Evolutionary conservation across 805 yeast genomes (phyloP).

Genomic region (Starmerella etchellsii): DNA sequence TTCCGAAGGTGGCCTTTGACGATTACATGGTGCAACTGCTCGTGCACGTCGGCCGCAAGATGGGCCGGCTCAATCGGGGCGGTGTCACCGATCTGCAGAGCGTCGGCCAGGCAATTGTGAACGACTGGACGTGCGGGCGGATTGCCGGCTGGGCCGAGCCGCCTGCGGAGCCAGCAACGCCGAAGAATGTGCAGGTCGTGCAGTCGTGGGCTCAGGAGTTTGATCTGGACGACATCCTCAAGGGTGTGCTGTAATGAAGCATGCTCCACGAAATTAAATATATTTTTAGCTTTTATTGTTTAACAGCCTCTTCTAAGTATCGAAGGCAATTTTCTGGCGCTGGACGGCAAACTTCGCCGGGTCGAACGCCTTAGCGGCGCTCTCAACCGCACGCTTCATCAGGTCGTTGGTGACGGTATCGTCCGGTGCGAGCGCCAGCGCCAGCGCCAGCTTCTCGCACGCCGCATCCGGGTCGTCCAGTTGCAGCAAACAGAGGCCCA

Average conservation of each 20-base stretch:
- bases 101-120: constrained; percentile 71
- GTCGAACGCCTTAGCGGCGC: constrained; percentile 4
- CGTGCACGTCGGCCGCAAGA: constrained; percentile 82
- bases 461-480: constrained; percentile 52
- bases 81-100: constrained; percentile 83
- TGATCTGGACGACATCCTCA: constrained; percentile 71
- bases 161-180: constrained; percentile 32
- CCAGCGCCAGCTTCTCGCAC: constrained; percentile 63
- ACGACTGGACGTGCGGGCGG: constrained; percentile 96
- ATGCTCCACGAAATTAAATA: too few relatives aligned
- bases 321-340: constrained; percentile 3
- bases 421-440: constrained; percentile 62
- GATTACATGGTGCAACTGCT: constrained; percentile 75
- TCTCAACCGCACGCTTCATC: constrained; percentile 48
- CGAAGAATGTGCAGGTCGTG: constrained; percentile 63
- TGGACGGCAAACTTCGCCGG: constrained; percentile 2
- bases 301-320: not conserved
- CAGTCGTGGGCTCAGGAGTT: constrained; percentile 85
- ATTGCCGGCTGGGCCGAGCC: constrained; percentile 85
- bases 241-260: constrained; percentile 13
- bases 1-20: constrained; percentile 57
- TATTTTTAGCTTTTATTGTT: too few relatives aligned
- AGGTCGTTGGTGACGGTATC: constrained; percentile 80
- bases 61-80: constrained; percentile 85
- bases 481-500: constrained; percentile 72